Base-by-base conservation (phyloP, 23 red algal genomes). In the Gracilariopsis chorda region DNA sequence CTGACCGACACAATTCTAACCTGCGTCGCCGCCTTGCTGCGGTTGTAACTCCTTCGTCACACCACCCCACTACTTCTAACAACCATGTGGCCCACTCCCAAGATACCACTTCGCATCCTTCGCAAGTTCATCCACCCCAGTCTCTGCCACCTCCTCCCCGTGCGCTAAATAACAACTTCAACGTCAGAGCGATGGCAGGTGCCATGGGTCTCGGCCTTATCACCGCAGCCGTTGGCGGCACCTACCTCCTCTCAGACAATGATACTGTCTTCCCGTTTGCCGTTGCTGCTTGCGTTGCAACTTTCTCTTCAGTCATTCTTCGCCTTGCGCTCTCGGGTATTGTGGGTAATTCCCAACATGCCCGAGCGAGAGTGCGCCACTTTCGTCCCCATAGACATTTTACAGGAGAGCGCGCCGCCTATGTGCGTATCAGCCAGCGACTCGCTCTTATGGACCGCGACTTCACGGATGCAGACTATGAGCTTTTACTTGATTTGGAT, bases 401-500 rank as follows among this genome's bases (percentile, higher is more conserved):
- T 80, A 91, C 75, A 19, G 88, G 88, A 17, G 88, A 91, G 49
- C 74, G 88, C 19, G 88, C 88, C 42, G 91, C 80, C 29, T 96
- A 96, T 86, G 78, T 87, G 65, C 94, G 88, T 37, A 91, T 83
- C 19, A 96, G 87, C 62, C 95, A 96, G 42, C 93, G 97, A 14
- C 85, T 99, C 24, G 88, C 86, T 58, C 58, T 99, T 40, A 62
- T 94, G 53, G 97, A 96, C 87, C 90, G 97, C 43, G 97, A 99
- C 77, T 99, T 99, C 43, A 96, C 93, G 30, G 89, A 80, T 12
- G 81, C 90, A 10, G 97, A 99, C 79, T 99, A 99, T 65, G 97
- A 99, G 52, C 21, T 99, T 19, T 67, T 99, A 41, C 82, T 99
- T 13, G 97, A 96, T 61, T 57, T 99, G 39, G 97, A 99, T 56